These are phyloP conservation scores for Didymellaceae sp. DNA, from an alignment of 2,329 filamentous ascomycete genomes.

Conservation along the genomic window DNA sequence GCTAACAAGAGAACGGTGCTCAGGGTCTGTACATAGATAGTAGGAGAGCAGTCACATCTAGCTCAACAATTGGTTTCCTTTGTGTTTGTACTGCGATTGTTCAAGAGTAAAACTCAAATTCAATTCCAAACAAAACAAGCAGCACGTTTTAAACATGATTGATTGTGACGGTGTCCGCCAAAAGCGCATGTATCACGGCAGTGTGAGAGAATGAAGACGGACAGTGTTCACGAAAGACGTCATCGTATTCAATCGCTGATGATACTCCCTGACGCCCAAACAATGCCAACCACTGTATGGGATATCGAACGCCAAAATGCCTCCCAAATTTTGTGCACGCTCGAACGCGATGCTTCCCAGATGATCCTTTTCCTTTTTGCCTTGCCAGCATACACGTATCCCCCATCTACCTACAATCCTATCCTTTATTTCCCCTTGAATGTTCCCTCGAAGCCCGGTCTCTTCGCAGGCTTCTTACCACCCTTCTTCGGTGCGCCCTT, in stretches of 20 bases:
- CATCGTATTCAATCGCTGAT: slow-evolving; percentile 32
- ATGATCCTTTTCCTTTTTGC: neutral
- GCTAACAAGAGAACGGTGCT: slow-evolving; percentile 12
- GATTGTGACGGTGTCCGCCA: no score
- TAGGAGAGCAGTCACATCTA: slow-evolving; percentile 24
- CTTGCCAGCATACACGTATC: neutral
- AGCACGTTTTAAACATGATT: neutral
- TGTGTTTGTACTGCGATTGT: slow-evolving; percentile 26
- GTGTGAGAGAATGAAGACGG: no score
- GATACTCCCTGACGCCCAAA: slow-evolving; percentile 34
- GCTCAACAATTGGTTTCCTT: slow-evolving; percentile 34
- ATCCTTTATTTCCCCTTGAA: slow-evolving; percentile 59
- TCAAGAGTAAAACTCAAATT: slow-evolving; percentile 18
- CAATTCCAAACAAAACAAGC: slow-evolving; percentile 8
- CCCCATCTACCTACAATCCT: neutral
- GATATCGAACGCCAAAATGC: slow-evolving; percentile 41
- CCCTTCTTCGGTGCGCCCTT: slow-evolving; percentile 56
- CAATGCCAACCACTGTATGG: slow-evolving; percentile 34
- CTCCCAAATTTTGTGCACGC: slow-evolving; percentile 25
- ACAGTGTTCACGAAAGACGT: slow-evolving; percentile 18
- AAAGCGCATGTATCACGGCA: no score
- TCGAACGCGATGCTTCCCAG: slow-evolving; percentile 4
- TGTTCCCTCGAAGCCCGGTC: slow-evolving; percentile 69
- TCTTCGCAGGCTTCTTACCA: slow-evolving; percentile 58
- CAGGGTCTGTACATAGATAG: slow-evolving; percentile 47